Percentiles rank a stretch among this genome's conserved stretches.
Conservation (phyloP, 768 basidiomycete species). For the Calocybe cyanea region DNA sequence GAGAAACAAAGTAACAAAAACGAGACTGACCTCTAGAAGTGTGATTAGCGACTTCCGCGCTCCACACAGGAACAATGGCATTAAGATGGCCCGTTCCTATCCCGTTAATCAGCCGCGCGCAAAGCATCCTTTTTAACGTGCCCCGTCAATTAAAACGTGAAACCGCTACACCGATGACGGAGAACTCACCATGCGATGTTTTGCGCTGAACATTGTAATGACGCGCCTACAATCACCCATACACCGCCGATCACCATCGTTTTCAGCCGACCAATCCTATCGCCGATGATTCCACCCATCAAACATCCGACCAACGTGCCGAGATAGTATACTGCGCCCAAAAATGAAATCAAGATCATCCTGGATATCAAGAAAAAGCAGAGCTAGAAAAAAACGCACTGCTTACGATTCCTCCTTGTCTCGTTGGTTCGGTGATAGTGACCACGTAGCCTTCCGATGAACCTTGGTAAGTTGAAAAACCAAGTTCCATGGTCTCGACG, state of each 20-base stretch:
- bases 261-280: slow-evolving; percentile 36
- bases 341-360: background rate
- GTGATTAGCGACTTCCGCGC: slow-evolving; percentile 40
- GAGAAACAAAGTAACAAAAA: background rate
- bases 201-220: slow-evolving; percentile 39
- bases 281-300: slow-evolving; percentile 37
- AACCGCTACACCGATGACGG: background rate
- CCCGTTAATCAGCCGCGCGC: slow-evolving; percentile 40
- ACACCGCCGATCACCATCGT: slow-evolving; percentile 36
- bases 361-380: background rate
- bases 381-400: slow-evolving; percentile 19
- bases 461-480: slow-evolving; percentile 36
- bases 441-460: slow-evolving; percentile 38
- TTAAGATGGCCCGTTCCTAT: slow-evolving; percentile 42
- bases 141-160: background rate
- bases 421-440: slow-evolving; percentile 38
- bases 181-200: slow-evolving; percentile 34
- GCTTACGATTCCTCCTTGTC: slow-evolving; percentile 43
- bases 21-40: slow-evolving; percentile 30
- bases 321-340: slow-evolving; percentile 34
- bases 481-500: slow-evolving; percentile 35
- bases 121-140: slow-evolving; percentile 34
- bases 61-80: slow-evolving; percentile 43
- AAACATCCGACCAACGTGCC: slow-evolving; percentile 38
- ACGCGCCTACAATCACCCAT: slow-evolving; percentile 39